Evolutionary conservation across 176 grass and related monocot genomes (phyloP).

Genomic region (Chloris gayana): DNA sequence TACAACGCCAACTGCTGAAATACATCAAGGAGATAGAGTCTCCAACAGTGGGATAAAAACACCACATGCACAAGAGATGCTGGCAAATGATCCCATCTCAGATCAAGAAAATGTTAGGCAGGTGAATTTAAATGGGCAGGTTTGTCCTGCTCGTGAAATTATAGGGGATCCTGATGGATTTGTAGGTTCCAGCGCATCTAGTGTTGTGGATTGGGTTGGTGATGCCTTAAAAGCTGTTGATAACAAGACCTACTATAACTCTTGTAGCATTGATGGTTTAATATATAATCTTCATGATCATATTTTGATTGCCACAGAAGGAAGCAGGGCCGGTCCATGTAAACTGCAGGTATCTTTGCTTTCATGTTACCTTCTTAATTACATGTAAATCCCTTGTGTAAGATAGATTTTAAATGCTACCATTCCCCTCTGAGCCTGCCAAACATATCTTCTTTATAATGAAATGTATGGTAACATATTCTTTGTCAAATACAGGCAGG

Average conservation of each 20-base stretch:
- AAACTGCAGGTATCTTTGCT: slow-evolving; percentile 46
- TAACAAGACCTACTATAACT: slow-evolving; percentile 45
- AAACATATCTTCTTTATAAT: neutral
- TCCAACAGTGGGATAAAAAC: neutral
- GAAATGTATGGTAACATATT: neutral
- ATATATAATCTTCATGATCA: slow-evolving; percentile 55
- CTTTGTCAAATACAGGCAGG: slow-evolving; percentile 13
- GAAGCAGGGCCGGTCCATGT: slow-evolving; percentile 25
- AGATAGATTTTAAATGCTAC: neutral
- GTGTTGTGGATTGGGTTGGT: slow-evolving; percentile 49
- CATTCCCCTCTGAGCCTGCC: neutral
- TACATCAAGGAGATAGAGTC: neutral
- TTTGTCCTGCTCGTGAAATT: slow-evolving; percentile 30
- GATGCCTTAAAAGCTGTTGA: slow-evolving; percentile 39
- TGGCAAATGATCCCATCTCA: slow-evolving; percentile 24
- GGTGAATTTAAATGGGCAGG: slow-evolving; percentile 20
- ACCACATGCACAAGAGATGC: neutral
- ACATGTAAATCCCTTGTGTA: neutral
- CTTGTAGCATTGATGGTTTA: slow-evolving; percentile 45
- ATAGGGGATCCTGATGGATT: slow-evolving; percentile 7
- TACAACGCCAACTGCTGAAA: slow-evolving; percentile 33
- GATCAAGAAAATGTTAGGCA: neutral
- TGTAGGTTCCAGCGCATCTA: slow-evolving; percentile 28
- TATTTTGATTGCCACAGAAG: slow-evolving; percentile 41
- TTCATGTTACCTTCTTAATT: neutral